A percentile compares a stretch with the other conserved stretches of the same genome.
These are phyloP conservation scores for Eruca vesicaria DNA, from an alignment of 441 rosid genomes.

Conservation along the genomic window DNA sequence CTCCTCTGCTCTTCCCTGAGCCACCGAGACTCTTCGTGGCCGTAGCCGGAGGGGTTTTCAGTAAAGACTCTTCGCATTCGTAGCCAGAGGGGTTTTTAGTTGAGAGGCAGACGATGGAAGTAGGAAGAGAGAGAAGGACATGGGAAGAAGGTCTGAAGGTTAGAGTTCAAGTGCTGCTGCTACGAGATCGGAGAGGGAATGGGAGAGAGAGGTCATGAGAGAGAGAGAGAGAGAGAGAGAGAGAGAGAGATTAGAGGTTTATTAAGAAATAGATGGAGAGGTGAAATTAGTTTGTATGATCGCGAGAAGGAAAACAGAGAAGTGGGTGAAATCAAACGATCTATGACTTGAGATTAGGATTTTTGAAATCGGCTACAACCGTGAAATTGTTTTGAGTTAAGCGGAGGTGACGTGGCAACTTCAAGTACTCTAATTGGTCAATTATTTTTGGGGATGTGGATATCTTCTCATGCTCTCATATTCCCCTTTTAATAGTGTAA, in stretches of 20 bases:
- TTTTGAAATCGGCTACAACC: too few species aligned
- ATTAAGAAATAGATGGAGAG: too few species aligned
- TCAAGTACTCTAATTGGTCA: too few species aligned
- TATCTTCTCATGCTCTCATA: too few species aligned
- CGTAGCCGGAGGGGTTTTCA: slow-evolving; percentile 33
- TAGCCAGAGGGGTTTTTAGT: slow-evolving; percentile 30
- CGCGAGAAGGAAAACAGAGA: too few species aligned
- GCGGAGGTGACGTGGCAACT: too few species aligned
- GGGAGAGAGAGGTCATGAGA: slow-evolving; percentile 34
- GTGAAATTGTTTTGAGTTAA: too few species aligned
- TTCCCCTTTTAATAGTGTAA: too few species aligned
- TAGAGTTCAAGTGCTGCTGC: background rate
- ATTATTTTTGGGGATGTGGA: too few species aligned
- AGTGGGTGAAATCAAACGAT: too few species aligned
- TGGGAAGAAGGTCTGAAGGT: slow-evolving; percentile 34
- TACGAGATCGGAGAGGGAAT: slow-evolving; percentile 3
- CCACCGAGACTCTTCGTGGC: slow-evolving; percentile 64
- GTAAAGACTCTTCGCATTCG: slow-evolving; percentile 47
- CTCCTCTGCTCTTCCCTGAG: slow-evolving; percentile 87
- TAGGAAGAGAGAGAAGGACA: slow-evolving; percentile 30
- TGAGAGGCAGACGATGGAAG: slow-evolving; percentile 40
- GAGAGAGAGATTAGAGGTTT: background rate
- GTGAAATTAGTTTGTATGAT: too few species aligned
- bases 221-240: slow-evolving; percentile 18
- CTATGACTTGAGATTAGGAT: too few species aligned